Evolutionary conservation across 345 rosid species (phyloP).

Genomic region (Cardiospermum halicacabum): DNA sequence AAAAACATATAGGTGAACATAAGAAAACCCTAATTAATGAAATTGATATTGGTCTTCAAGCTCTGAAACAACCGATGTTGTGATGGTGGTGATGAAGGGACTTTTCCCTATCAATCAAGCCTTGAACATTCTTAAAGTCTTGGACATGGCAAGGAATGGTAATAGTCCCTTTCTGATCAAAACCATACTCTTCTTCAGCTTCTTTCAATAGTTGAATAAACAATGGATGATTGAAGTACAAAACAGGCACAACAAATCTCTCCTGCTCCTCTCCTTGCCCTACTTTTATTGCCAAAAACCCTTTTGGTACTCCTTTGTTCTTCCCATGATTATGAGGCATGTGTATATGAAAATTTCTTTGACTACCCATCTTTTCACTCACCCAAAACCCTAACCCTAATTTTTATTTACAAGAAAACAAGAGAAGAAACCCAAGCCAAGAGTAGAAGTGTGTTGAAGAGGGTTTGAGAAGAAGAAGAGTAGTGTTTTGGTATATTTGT

Average conservation of each 20-base stretch:
- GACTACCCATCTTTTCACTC: constrained; percentile 31
- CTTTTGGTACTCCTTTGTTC: constrained; percentile 46
- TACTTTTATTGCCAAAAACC: constrained; percentile 57
- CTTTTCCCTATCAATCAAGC: constrained; percentile 56
- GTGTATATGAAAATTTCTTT: constrained; percentile 21
- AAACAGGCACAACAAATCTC: constrained; percentile 50
- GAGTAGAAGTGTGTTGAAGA: constrained; percentile 23
- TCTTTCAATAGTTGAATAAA: constrained; percentile 55
- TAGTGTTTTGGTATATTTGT: constrained; percentile 29
- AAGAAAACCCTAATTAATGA: constrained; percentile 9
- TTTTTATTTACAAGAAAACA: constrained; percentile 17
- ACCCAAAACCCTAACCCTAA: constrained; percentile 23
- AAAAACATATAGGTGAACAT: too few relatives aligned
- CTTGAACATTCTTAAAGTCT: constrained; percentile 50
- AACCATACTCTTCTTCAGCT: constrained; percentile 60
- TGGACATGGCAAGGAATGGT: constrained; percentile 55
- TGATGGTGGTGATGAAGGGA: constrained; percentile 41
- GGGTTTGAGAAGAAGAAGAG: constrained; percentile 30
- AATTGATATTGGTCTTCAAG: constrained; percentile 27
- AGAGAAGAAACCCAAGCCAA: constrained; percentile 43
- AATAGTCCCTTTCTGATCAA: constrained; percentile 61
- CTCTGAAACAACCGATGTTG: constrained; percentile 64
- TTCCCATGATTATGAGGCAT: constrained; percentile 18
- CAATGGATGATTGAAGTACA: constrained; percentile 56
- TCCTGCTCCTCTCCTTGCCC: constrained; percentile 44